Evolutionary conservation across 176 grass and related monocot genomes (phyloP).

Genomic region (Triticum urartu): DNA sequence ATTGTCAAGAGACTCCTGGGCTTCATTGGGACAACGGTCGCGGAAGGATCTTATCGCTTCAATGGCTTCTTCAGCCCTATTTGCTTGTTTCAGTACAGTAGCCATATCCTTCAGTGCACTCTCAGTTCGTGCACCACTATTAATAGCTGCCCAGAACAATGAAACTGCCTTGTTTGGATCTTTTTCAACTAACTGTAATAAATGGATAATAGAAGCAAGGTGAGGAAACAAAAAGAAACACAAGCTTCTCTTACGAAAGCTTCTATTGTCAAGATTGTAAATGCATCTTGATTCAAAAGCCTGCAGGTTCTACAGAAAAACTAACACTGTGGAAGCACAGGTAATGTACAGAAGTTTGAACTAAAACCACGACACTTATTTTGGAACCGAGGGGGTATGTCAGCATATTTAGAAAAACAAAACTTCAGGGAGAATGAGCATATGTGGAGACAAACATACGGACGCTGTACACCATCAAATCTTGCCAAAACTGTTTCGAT

Average conservation of each 20-base stretch:
- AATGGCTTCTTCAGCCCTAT: constrained; percentile 69
- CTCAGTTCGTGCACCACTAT: constrained; percentile 67
- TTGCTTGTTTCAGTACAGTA: constrained; percentile 58
- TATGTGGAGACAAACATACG: not conserved
- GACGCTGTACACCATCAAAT: not conserved
- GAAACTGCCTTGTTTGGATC: constrained; percentile 70
- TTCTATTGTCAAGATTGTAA: constrained; percentile 1
- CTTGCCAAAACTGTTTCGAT: not conserved
- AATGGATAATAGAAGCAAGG: constrained; percentile 9
- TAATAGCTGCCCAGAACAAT: constrained; percentile 75
- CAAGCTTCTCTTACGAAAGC: constrained; percentile 2
- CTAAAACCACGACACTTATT: too few relatives aligned
- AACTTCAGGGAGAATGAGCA: not conserved
- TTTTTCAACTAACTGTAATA: constrained; percentile 55
- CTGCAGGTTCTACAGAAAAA: constrained; percentile 5
- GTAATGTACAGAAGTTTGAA: not conserved
- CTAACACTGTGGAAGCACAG: not conserved
- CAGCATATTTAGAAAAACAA: not conserved
- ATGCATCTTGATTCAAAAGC: not conserved
- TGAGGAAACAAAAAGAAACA: not conserved
- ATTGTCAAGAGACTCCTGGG: constrained; percentile 65
- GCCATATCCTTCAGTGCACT: constrained; percentile 82
- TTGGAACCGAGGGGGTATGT: too few relatives aligned
- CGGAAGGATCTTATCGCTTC: constrained; percentile 72
- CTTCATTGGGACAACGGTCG: constrained; percentile 51